phyloP scores from a whole-genome alignment of 2,329 filamentous ascomycete species.

The Clarireedia hainanense region DNA sequence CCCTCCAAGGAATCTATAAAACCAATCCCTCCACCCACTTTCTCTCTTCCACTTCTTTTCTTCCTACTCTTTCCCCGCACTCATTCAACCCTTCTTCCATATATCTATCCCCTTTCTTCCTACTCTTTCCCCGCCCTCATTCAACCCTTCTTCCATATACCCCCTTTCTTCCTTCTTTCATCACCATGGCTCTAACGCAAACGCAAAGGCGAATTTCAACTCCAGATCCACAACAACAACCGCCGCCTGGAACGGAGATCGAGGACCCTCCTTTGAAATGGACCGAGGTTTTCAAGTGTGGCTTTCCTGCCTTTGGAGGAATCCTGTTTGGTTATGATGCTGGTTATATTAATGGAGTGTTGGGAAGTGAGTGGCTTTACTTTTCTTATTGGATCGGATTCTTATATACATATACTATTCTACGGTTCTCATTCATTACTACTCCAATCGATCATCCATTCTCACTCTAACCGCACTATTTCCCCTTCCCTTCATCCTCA shows the following conservation, averaged over 20 bases:
- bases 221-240: slow-evolving; percentile 18
- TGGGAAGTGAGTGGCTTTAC: slow-evolving; percentile 36
- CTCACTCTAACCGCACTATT: too few relatives aligned
- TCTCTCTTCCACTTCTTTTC: background rate
- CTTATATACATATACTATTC: too few relatives aligned
- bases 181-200: background rate
- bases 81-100: background rate
- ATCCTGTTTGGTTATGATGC: slow-evolving; percentile 58
- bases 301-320: slow-evolving; percentile 62
- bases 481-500: slow-evolving; percentile 19
- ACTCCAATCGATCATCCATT: too few relatives aligned
- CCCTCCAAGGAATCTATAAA: too few relatives aligned
- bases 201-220: background rate
- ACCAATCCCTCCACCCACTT: too few relatives aligned
- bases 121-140: background rate
- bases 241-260: background rate
- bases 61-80: background rate
- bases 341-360: slow-evolving; percentile 64
- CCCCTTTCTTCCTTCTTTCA: background rate
- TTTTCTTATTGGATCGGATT: too few relatives aligned
- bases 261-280: slow-evolving; percentile 57
- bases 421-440: too few relatives aligned
- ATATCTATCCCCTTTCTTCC: background rate
- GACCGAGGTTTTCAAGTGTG: slow-evolving; percentile 61
- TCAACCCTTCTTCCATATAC: background rate